These are phyloP conservation scores for Botrytis porri DNA, from an alignment of 2,329 filamentous ascomycete species.

Conservation along the genomic window DNA sequence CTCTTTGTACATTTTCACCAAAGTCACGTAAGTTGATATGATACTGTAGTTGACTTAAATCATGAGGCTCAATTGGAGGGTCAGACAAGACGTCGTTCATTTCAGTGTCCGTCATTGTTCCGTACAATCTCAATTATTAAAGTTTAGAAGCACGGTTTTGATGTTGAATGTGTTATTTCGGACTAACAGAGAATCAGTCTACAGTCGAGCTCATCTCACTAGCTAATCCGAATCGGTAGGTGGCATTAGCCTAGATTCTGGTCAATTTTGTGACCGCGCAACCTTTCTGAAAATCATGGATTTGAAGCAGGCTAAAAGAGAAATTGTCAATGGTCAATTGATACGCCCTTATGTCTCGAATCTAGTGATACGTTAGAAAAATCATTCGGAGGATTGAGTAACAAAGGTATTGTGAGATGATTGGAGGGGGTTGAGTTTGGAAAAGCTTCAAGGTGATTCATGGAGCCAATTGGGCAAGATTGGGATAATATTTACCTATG, in stretches of 20 bases:
- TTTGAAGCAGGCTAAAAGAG: not conserved
- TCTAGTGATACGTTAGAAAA: not conserved
- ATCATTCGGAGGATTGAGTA: not conserved
- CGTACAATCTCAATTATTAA: not conserved
- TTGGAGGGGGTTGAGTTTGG: not conserved
- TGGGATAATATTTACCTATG: not conserved
- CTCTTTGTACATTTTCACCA: constrained; percentile 53
- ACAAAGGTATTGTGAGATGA: not conserved
- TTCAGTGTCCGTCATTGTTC: not conserved
- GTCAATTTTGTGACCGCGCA: not conserved
- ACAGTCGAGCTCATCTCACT: not conserved
- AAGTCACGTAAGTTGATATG: constrained; percentile 24
- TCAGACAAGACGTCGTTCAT: not conserved
- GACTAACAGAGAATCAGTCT: not conserved
- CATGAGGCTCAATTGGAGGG: not conserved
- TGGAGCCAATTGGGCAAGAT: not conserved
- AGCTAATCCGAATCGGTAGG: not conserved
- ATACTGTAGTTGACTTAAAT: constrained; percentile 22
- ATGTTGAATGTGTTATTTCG: not conserved
- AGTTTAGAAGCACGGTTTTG: not conserved
- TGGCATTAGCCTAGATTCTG: not conserved
- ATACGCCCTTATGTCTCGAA: not conserved
- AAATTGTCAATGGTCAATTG: not conserved
- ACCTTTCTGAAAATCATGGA: not conserved
- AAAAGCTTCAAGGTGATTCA: not conserved